A percentile compares a stretch with the other conserved stretches of the same genome.
These are phyloP conservation scores for Colletotrichum caudatum DNA, from an alignment of 2,329 filamentous ascomycete species.

Conservation along the genomic window DNA sequence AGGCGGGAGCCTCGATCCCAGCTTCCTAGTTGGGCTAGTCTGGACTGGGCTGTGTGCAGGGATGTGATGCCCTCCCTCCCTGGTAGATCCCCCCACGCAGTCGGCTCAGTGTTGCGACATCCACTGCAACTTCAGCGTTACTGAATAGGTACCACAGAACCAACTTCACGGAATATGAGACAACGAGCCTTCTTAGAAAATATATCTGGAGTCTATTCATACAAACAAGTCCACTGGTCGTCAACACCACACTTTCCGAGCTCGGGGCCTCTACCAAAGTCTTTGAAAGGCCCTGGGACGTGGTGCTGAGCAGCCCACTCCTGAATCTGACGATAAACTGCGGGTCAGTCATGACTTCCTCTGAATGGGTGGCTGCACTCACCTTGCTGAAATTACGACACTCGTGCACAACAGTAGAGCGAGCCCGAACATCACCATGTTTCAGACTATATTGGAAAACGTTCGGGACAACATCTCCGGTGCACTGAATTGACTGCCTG, in stretches of 20 bases:
- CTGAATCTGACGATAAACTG: background rate
- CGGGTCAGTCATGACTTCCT: background rate
- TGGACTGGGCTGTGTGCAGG: background rate
- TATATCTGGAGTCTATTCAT: background rate
- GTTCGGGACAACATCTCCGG: background rate
- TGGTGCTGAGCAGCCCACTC: slow-evolving; percentile 9
- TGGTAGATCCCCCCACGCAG: background rate
- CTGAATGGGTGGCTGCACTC: background rate
- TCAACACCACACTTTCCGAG: slow-evolving; percentile 11
- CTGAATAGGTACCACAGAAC: too few species aligned
- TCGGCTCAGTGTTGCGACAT: background rate
- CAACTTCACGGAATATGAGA: background rate
- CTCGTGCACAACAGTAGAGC: slow-evolving; percentile 12
- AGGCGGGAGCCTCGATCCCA: slow-evolving; percentile 3
- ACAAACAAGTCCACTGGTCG: slow-evolving; percentile 13
- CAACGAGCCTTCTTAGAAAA: background rate
- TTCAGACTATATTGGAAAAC: slow-evolving; percentile 9
- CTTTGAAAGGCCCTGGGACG: slow-evolving; percentile 3
- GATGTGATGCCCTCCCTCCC: background rate
- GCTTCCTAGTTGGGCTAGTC: slow-evolving; percentile 11
- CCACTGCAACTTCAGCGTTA: background rate
- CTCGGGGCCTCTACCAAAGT: slow-evolving; percentile 8
- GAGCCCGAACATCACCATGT: slow-evolving; percentile 9
- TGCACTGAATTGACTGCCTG: slow-evolving; percentile 4
- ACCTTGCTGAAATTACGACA: slow-evolving; percentile 10